Conservation (phyloP, 805 yeast genomes). For the Candida quercuum region DNA sequence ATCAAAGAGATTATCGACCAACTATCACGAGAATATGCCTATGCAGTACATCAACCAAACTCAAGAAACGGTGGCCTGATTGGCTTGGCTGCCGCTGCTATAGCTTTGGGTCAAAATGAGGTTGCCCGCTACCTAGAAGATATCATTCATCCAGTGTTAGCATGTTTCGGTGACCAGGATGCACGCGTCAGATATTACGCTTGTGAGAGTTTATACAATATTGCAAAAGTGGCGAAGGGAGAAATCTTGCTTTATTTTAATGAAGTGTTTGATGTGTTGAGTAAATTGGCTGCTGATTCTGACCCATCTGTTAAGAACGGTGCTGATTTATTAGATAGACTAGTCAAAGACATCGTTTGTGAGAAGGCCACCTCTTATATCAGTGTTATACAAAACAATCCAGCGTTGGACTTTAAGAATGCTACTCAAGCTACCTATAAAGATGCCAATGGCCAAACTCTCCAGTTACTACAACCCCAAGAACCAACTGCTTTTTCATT, state of each 20-base stretch:
- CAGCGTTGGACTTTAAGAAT: conserved; percentile 32
- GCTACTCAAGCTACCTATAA: conserved; percentile 39
- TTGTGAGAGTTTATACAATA: conserved; percentile 91
- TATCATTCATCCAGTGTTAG: conserved; percentile 87
- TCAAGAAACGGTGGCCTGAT: conserved; percentile 94
- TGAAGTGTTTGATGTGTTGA: conserved; percentile 89
- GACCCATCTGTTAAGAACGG: conserved; percentile 93
- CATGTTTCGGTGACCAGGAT: conserved; percentile 95
- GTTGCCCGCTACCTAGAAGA: conserved; percentile 79
- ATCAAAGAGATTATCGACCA: conserved; percentile 65
- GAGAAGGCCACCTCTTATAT: conserved; percentile 90
- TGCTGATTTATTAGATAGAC: conserved; percentile 85
- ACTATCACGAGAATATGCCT: conserved; percentile 69
- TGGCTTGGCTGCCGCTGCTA: conserved; percentile 93
- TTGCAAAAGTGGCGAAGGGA: conserved; percentile 94
- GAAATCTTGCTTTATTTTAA: conserved; percentile 88
- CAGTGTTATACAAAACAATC: conserved; percentile 55
- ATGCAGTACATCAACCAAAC: conserved; percentile 79
- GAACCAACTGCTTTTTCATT: conserved; percentile 72
- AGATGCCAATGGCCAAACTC: conserved; percentile 52
- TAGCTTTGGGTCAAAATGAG: conserved; percentile 81
- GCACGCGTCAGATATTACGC: conserved; percentile 97
- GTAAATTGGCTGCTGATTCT: conserved; percentile 83
- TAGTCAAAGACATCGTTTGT: conserved; percentile 90
- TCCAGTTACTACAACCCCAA: conserved; percentile 57